Percentiles rank a stretch among this genome's conserved stretches.
Conservation (phyloP, 1,284 basidiomycete genomes). For the Rhodotorula sp. region DNA sequence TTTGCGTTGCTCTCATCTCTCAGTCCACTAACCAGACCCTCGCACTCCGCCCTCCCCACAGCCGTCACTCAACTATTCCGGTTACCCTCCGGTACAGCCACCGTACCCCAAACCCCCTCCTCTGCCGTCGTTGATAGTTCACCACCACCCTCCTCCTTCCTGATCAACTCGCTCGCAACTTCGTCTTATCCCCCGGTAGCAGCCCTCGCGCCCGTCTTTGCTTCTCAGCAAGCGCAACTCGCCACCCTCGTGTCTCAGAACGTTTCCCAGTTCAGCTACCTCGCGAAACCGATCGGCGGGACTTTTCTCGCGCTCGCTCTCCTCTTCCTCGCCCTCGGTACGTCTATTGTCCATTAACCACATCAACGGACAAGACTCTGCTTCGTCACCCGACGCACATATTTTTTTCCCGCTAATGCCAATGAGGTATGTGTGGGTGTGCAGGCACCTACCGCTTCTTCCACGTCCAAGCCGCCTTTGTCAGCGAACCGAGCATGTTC, state of each 20-base stretch:
- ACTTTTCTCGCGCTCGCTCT: constrained; percentile 33
- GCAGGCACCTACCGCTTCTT: constrained; percentile 34
- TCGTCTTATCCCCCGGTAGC: constrained; percentile 6
- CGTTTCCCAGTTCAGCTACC: constrained; percentile 25
- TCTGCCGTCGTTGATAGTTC: neutral
- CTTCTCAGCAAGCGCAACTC: constrained; percentile 16
- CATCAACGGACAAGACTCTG: too few relatives aligned
- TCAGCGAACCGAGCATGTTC: constrained; percentile 31
- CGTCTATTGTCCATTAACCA: neutral
- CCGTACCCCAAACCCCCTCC: neutral
- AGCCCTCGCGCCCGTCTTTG: constrained; percentile 9
- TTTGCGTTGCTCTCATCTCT: neutral
- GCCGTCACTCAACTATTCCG: constrained; percentile 39
- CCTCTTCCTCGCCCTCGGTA: constrained; percentile 32
- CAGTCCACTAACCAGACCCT: too few relatives aligned
- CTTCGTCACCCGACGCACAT: too few relatives aligned
- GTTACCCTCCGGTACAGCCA: constrained; percentile 20
- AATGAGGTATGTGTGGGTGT: neutral
- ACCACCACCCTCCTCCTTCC: neutral
- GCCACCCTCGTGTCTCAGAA: neutral
- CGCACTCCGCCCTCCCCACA: too few relatives aligned
- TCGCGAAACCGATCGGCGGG: constrained; percentile 37
- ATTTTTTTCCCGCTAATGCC: neutral
- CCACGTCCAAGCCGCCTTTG: constrained; percentile 22
- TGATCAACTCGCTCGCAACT: constrained; percentile 3